A percentile compares a stretch with the other conserved stretches of the same genome.
phyloP scores from a whole-genome alignment of 352 stramenopile genomes.

The Pythium rhizo-oryzae region DNA sequence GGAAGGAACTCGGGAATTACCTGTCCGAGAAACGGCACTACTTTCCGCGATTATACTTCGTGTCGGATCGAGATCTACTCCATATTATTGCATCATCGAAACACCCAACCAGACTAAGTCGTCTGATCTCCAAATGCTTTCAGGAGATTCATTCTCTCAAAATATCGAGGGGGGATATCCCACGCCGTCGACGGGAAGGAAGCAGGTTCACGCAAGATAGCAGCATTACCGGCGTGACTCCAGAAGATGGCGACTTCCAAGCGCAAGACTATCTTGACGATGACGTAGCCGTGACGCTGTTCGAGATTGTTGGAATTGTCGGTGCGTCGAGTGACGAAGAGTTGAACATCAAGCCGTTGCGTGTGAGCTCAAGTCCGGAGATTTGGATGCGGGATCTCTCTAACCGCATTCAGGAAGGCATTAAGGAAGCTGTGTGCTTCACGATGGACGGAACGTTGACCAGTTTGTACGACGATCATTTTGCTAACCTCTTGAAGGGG shows the following conservation, averaged over 20 bases:
- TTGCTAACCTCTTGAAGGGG: conserved; percentile 39
- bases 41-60: conserved; percentile 65
- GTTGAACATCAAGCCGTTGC: conserved; percentile 45
- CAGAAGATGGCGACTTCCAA: background rate
- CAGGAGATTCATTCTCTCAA: conserved; percentile 41
- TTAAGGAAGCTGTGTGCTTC: conserved; percentile 38
- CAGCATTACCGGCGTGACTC: background rate
- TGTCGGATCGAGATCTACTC: conserved; percentile 67
- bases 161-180: conserved; percentile 23
- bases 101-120: conserved; percentile 34
- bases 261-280: conserved; percentile 14
- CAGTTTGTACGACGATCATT: conserved; percentile 48
- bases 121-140: conserved; percentile 59
- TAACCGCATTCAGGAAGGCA: conserved; percentile 37
- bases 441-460: conserved; percentile 45
- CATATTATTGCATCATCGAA: conserved; percentile 54
- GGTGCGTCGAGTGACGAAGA: conserved; percentile 33
- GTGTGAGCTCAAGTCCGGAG: conserved; percentile 48
- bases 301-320: conserved; percentile 49
- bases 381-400: conserved; percentile 73
- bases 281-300: conserved; percentile 14
- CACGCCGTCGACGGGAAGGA: background rate
- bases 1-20: conserved; percentile 55
- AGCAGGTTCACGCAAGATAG: background rate
- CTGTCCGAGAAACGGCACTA: conserved; percentile 59